A percentile compares a stretch with the other conserved stretches of the same genome.
Conservation (phyloP, 228 moss, liverwort and hornwort genomes). For the Sphagnum fallax region DNA sequence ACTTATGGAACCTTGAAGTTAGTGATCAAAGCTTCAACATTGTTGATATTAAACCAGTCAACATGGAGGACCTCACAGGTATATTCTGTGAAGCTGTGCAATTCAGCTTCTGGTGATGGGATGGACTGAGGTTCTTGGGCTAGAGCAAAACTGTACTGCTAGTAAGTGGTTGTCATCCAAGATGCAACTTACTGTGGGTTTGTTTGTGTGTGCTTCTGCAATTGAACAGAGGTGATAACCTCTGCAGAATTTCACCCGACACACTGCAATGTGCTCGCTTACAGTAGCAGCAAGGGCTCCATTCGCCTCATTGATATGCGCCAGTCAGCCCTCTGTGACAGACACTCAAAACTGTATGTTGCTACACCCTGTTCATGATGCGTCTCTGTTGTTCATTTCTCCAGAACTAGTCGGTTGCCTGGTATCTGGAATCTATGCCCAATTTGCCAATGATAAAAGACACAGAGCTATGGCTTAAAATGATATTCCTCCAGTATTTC, state of each 20-base stretch:
- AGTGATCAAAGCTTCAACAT: constrained; percentile 99
- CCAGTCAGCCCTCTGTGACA: constrained; percentile 98
- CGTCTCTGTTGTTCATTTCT: too few relatives aligned
- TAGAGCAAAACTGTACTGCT: not conserved
- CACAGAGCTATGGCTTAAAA: too few relatives aligned
- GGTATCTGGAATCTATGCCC: too few relatives aligned
- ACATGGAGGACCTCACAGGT: constrained; percentile 99
- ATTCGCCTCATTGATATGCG: constrained; percentile 99
- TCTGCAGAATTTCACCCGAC: constrained; percentile 97
- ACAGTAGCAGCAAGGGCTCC: constrained; percentile 99
- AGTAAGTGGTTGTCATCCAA: too few relatives aligned
- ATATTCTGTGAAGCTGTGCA: not conserved
- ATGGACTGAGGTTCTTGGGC: not conserved
- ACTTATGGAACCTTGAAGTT: constrained; percentile 98
- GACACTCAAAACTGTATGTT: constrained; percentile 90
- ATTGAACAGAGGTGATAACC: constrained; percentile 88
- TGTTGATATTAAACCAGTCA: constrained; percentile 98
- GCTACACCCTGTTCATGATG: not conserved
- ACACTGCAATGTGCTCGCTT: constrained; percentile 97
- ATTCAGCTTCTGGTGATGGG: not conserved
- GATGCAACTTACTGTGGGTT: too few relatives aligned
- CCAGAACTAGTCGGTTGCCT: too few relatives aligned
- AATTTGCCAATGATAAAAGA: too few relatives aligned
- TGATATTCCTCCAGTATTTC: too few relatives aligned
- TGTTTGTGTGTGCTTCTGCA: not conserved